phyloP scores from a whole-genome alignment of 495 filamentous ascomycete species.

The Parmelia sp. region DNA sequence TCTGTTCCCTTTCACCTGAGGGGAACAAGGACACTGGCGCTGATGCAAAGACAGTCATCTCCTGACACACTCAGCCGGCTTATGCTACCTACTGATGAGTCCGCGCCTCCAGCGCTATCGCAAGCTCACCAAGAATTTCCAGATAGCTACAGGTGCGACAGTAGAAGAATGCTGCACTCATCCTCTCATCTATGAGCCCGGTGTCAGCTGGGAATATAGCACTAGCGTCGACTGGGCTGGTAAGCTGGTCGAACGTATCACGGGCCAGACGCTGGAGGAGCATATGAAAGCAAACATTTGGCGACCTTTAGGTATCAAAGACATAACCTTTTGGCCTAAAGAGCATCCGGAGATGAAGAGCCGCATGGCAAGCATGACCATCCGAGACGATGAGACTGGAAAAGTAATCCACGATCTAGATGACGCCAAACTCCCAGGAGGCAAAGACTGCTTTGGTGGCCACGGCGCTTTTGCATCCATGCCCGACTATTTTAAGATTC shows the following conservation, averaged over 20 bases:
- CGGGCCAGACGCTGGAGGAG: constrained; percentile 33
- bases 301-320: constrained; percentile 37
- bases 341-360: constrained; percentile 33
- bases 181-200: constrained; percentile 46
- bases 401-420: constrained; percentile 7
- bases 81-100: constrained; percentile 39
- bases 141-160: not conserved
- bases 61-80: constrained; percentile 45
- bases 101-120: constrained; percentile 36
- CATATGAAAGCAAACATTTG: constrained; percentile 45
- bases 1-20: not conserved
- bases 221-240: constrained; percentile 49
- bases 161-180: constrained; percentile 28
- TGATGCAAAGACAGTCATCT: constrained; percentile 24
- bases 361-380: constrained; percentile 34
- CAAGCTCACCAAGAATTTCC: not conserved
- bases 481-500: constrained; percentile 44
- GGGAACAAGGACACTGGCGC: not conserved
- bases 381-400: constrained; percentile 15
- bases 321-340: constrained; percentile 39
- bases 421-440: constrained; percentile 21
- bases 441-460: constrained; percentile 44
- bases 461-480: constrained; percentile 45
- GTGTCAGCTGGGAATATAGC: constrained; percentile 45
- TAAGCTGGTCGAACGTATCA: constrained; percentile 38